These are phyloP conservation scores for Manihot esculenta DNA, from an alignment of 441 rosid species.

Conservation along the genomic window DNA sequence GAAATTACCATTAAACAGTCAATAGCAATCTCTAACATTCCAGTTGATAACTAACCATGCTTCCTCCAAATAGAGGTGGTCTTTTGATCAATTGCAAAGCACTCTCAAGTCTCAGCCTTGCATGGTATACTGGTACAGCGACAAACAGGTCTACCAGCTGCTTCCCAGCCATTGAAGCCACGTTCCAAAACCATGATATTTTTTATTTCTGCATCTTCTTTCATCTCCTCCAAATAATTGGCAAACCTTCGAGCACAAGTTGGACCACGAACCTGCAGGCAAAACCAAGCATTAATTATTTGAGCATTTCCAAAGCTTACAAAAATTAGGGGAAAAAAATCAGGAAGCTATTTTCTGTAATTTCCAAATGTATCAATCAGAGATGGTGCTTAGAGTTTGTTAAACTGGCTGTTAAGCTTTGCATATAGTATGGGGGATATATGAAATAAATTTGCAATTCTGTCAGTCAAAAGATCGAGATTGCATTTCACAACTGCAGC, in stretches of 20 bases:
- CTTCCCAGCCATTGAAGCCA: constrained; percentile 91
- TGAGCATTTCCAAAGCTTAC: not conserved
- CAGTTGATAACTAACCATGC: not conserved
- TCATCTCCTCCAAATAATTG: constrained; percentile 64
- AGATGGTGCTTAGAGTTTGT: not conserved
- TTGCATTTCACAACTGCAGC: not conserved
- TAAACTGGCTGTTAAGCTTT: not conserved
- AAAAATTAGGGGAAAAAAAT: not conserved
- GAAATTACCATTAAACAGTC: no score
- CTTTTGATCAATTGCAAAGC: constrained; percentile 18
- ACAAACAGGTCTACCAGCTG: constrained; percentile 81
- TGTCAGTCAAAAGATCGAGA: not conserved
- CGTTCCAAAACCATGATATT: constrained; percentile 70
- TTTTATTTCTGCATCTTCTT: constrained; percentile 66
- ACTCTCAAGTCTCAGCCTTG: constrained; percentile 43
- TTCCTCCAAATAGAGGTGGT: not conserved
- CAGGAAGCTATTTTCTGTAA: not conserved
- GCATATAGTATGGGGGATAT: not conserved
- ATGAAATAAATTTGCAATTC: not conserved
- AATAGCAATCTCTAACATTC: no score
- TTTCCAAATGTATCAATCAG: not conserved
- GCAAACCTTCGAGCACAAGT: constrained; percentile 77
- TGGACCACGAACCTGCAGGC: constrained; percentile 82
- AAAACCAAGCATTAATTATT: not conserved
- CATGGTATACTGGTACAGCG: constrained; percentile 66